phyloP scores from a whole-genome alignment of 768 basidiomycete genomes.

The Sporobolomyces phaffii region DNA sequence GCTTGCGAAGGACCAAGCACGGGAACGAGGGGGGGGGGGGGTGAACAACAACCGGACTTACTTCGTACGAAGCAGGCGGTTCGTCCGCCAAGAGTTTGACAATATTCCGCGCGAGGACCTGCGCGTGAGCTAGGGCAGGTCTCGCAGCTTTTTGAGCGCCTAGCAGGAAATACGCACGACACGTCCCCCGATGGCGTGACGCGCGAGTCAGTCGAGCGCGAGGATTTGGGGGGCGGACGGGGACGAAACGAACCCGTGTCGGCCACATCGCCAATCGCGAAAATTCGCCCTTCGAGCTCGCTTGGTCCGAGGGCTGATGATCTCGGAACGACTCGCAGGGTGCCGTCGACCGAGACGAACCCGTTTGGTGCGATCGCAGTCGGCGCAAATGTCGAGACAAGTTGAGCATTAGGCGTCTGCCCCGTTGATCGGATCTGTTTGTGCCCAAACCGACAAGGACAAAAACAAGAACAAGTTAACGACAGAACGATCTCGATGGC shows the following conservation, averaged over 20 bases:
- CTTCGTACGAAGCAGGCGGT: conserved; percentile 45
- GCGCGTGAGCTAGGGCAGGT: conserved; percentile 46
- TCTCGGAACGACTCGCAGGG: conserved; percentile 52
- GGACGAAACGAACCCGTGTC: conserved; percentile 49
- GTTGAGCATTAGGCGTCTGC: conserved; percentile 56
- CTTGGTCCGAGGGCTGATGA: too few species aligned
- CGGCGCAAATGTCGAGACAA: conserved; percentile 49
- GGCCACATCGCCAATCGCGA: conserved; percentile 60
- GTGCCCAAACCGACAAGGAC: too few species aligned
- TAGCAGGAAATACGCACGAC: too few species aligned
- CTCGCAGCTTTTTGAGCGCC: conserved; percentile 57
- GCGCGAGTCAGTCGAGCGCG: not conserved
- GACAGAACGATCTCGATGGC: not conserved
- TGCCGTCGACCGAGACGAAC: conserved; percentile 53
- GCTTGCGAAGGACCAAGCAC: too few species aligned
- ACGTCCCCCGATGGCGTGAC: not conserved
- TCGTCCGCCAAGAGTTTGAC: conserved; percentile 49
- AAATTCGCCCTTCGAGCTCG: conserved; percentile 46
- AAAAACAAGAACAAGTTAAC: not conserved
- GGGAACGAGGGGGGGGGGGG: too few species aligned
- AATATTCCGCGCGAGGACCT: conserved; percentile 57
- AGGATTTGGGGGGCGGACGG: too few species aligned
- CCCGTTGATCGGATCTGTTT: conserved; percentile 58
- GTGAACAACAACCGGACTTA: not conserved
- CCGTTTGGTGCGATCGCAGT: conserved; percentile 44